Conservation (phyloP, 2,329 filamentous ascomycete species). For the Trichoderma aggressivum region DNA sequence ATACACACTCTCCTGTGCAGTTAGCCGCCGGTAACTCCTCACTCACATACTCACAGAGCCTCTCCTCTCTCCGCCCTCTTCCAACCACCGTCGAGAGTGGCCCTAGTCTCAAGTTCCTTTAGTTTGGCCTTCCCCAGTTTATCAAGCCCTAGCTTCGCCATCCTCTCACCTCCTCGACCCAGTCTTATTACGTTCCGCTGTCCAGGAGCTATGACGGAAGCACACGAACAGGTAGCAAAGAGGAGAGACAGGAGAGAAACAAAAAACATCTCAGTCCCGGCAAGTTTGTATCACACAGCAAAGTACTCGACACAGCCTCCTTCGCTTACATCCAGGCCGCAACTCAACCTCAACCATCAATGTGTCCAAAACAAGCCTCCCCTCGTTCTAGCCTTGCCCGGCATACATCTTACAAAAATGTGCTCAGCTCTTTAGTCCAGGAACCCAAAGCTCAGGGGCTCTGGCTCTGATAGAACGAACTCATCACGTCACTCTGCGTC, state of each 20-base stretch:
- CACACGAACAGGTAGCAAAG: neutral
- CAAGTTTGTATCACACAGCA: neutral
- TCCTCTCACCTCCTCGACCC: neutral
- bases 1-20: neutral
- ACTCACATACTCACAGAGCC: neutral
- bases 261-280: slow-evolving; percentile 15
- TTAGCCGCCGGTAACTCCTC: neutral
- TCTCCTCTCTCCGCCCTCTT: neutral
- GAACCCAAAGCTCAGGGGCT: slow-evolving; percentile 55
- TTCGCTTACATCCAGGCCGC: neutral
- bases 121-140: neutral
- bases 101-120: neutral
- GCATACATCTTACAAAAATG: slow-evolving; percentile 34
- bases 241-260: neutral
- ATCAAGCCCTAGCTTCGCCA: slow-evolving; percentile 1
- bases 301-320: slow-evolving; percentile 12
- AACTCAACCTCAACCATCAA: neutral
- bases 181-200: neutral
- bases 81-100: neutral
- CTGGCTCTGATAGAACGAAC: slow-evolving; percentile 63
- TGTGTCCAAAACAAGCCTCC: neutral
- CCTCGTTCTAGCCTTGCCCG: neutral
- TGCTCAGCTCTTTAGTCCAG: slow-evolving; percentile 64
- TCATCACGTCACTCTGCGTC: slow-evolving; percentile 24
- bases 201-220: neutral